Conservation (phyloP, 257 asterid genomes). For the Linaria vulgaris region DNA sequence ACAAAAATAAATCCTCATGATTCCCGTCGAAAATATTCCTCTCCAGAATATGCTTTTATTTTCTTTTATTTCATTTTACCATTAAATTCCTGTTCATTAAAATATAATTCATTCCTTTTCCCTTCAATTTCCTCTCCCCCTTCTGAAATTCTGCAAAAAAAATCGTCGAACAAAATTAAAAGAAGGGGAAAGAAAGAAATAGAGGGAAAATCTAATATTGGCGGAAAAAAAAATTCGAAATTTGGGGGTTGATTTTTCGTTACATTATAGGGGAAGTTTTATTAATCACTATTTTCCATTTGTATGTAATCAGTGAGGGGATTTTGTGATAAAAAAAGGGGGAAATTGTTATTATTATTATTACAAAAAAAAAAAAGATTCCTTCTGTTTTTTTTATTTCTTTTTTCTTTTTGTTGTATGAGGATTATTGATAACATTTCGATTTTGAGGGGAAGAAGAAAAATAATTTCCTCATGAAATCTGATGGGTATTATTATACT, state of each 20-base stretch:
- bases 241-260: no score
- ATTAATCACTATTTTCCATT: no score
- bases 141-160: conserved; percentile 10
- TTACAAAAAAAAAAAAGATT: no score
- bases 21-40: no score
- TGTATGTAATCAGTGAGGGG: conserved; percentile 11
- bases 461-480: neutral
- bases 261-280: no score
- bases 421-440: neutral
- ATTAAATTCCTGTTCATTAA: no score
- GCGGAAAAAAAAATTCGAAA: neutral
- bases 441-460: neutral
- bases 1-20: no score
- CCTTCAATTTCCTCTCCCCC: conserved; percentile 9
- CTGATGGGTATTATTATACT: conserved; percentile 28
- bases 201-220: neutral
- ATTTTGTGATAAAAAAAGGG: no score
- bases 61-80: no score
- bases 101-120: neutral
- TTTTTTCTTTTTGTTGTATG: neutral
- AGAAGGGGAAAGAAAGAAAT: conserved; percentile 14
- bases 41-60: no score
- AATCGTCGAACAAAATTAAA: conserved; percentile 3
- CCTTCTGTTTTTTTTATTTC: no score
- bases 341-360: no score